Evolutionary conservation across 202 grass and related monocot species (phyloP).

Genomic region (Elaeis oleifera): DNA sequence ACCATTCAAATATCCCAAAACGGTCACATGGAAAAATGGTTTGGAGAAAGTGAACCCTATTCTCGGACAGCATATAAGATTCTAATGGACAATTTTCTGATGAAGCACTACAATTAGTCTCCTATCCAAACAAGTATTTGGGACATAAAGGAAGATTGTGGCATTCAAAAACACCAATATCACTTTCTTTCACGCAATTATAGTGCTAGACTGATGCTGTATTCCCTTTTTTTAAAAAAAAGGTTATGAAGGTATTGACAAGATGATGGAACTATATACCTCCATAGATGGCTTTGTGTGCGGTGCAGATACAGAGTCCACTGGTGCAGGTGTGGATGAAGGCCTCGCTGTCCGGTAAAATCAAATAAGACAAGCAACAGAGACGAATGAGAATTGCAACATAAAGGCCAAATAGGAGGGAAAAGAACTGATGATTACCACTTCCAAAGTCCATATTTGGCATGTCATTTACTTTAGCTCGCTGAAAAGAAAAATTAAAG

Average conservation of each 20-base stretch:
- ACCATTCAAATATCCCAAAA: no score
- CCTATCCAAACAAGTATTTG: no score
- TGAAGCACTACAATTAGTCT: no score
- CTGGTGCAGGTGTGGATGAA: conserved; percentile 24
- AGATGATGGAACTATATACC: conserved; percentile 9
- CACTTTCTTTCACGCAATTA: no score
- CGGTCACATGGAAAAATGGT: no score
- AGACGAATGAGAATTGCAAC: background rate
- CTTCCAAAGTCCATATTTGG: conserved; percentile 46
- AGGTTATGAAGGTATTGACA: background rate
- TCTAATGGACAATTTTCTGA: no score
- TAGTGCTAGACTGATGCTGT: no score
- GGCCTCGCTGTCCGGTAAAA: conserved; percentile 35
- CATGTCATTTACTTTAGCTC: conserved; percentile 32
- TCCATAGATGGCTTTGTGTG: conserved; percentile 21
- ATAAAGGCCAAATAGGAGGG: background rate
- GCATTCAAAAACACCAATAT: no score
- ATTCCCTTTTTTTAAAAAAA: no score
- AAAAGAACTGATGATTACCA: background rate
- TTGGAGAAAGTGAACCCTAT: no score
- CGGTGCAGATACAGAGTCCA: conserved; percentile 36
- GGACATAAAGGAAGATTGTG: no score
- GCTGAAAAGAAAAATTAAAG: conserved; percentile 18
- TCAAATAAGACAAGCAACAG: conserved; percentile 17
- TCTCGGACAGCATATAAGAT: no score